Evolutionary conservation across 2,329 filamentous ascomycete species (phyloP).

Genomic region (Pseudovirgaria hyperparasitica): DNA sequence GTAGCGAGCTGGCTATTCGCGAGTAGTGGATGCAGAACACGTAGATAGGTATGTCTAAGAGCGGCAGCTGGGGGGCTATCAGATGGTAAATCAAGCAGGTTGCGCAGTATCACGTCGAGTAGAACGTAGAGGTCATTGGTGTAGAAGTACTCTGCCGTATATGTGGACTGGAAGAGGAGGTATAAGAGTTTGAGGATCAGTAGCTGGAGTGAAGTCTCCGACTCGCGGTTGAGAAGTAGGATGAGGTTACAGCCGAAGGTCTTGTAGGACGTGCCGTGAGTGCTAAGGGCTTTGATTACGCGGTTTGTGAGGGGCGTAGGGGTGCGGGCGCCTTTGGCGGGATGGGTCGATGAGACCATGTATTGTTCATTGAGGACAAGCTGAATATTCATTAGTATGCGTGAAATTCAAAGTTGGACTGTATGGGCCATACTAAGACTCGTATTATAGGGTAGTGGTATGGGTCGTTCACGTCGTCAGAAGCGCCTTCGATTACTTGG

Average conservation of each 20-base stretch:
- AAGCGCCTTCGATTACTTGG: conserved; percentile 74
- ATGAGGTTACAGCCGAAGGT: conserved; percentile 98
- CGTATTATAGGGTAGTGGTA: conserved; percentile 94
- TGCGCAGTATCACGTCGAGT: conserved; percentile 89
- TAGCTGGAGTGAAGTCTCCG: conserved; percentile 84
- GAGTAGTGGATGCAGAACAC: conserved; percentile 80
- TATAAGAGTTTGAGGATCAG: conserved; percentile 95
- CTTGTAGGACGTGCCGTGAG: conserved; percentile 68
- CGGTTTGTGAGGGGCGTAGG: conserved; percentile 65
- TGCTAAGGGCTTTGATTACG: conserved; percentile 80
- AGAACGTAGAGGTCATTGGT: conserved; percentile 93
- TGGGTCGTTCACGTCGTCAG: conserved; percentile 77
- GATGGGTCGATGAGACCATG: conserved; percentile 56
- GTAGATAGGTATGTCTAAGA: conserved; percentile 84
- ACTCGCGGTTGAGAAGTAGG: conserved; percentile 81
- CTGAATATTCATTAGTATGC: conserved; percentile 30
- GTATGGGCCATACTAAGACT: conserved; percentile 54
- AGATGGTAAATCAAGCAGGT: conserved; percentile 87
- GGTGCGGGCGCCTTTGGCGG: conserved; percentile 17
- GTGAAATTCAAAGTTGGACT: background rate
- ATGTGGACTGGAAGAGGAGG: conserved; percentile 80
- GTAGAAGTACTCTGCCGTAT: conserved; percentile 96
- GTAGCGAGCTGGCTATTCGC: conserved; percentile 82
- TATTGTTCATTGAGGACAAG: conserved; percentile 97
- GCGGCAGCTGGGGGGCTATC: conserved; percentile 43